Evolutionary conservation across 495 filamentous ascomycete genomes (phyloP), one percentile per base, ranked within the genome.

Genomic region (Daldinia vernicosa): DNA sequence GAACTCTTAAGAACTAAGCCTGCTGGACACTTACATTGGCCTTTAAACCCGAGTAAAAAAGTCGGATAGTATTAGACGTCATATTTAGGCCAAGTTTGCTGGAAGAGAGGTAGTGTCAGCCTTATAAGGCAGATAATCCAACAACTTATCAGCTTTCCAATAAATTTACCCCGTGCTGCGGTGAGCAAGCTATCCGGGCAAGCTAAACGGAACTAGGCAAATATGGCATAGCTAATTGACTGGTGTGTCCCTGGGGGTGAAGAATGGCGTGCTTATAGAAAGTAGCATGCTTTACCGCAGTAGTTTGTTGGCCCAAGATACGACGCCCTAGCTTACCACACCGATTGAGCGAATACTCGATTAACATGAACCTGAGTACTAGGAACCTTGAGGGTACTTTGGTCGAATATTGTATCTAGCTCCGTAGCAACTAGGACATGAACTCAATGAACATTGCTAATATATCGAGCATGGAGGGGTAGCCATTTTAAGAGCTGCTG

Each of bases 301-400:
- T 33, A 26, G 62, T 66, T 61, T 69, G 62, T 56, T 53, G 66
- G 62, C 32, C 61, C 62, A 69, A 66, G 70, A 73, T 69, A 51
- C 58, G 33, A 58, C 58, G 22, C 9, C 30, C 52, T 37, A 66
- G 70, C 57, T 73, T 66, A 69, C 62, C 61, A 60, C 15, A 37
- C 43, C 17, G 14, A 72, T 45, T 35, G 39, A 63, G 26, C 26
- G 30, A 52, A 37, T 60, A 55, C 37, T 50, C 60, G n/a, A 26
- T 27, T 28, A 47, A 28, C 5, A 27, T 28, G 35, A 15, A 35
- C 17, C n/a, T n/a, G 30, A 61, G 57, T 61, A 73, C 56, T 30
- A 17, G 24, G 24, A 8, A 53, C 58, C 15, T 37, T 28, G 8
- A 66, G 26, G 61, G 51, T 59, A 58, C 59, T 66, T 67, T 1